Conservation (phyloP, 805 yeast genomes). For the Yamadazyma sp. region DNA sequence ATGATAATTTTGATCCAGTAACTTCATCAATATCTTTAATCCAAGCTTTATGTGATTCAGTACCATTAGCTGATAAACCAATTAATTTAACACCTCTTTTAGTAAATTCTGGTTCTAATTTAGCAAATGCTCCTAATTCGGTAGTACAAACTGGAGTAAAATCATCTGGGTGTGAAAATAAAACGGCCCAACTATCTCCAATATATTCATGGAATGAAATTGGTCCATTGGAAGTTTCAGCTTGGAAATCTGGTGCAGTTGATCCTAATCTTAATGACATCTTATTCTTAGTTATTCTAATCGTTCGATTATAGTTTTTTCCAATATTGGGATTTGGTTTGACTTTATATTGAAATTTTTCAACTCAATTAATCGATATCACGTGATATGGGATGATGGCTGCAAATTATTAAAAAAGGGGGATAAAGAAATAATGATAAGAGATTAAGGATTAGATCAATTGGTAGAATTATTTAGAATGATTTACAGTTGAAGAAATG, state of each 20-base stretch:
- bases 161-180: conserved; percentile 94
- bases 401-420: too few relatives aligned
- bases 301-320: too few relatives aligned
- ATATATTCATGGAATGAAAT: conserved; percentile 85
- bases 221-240: conserved; percentile 77
- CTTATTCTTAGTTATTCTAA: background rate
- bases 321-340: background rate
- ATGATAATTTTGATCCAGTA: conserved; percentile 70
- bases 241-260: conserved; percentile 82
- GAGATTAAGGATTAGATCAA: too few relatives aligned
- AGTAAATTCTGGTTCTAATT: conserved; percentile 83
- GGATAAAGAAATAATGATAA: too few relatives aligned
- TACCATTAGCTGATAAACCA: conserved; percentile 84
- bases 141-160: conserved; percentile 97
- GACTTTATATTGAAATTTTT: background rate
- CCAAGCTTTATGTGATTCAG: conserved; percentile 81
- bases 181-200: conserved; percentile 82
- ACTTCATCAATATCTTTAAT: conserved; percentile 87
- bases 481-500: too few relatives aligned
- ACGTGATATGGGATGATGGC: conserved; percentile 3
- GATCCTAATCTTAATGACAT: conserved; percentile 46
- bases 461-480: too few relatives aligned
- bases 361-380: background rate
- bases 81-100: conserved; percentile 83
- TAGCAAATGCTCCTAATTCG: conserved; percentile 91